Base-by-base conservation (phyloP, 2,329 filamentous ascomycete genomes). In the Ascochyta lentis region DNA sequence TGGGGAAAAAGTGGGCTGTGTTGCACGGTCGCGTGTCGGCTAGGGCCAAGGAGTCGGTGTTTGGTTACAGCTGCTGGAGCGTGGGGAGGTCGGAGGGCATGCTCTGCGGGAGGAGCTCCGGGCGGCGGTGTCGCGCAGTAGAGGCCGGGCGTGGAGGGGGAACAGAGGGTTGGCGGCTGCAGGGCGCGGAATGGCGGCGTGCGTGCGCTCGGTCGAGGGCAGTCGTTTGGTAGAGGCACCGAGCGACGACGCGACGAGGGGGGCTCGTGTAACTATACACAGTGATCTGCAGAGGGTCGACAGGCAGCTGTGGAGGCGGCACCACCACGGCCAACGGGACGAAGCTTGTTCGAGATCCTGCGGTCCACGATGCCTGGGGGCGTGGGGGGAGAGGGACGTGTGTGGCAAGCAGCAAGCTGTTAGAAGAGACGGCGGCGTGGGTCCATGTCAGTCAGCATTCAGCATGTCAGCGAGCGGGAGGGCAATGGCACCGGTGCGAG, bases 1-100 rank as follows among this genome's bases (percentile, higher is more conserved):
- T 26, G 54, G 45, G 39, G 57, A 49, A 54, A 46, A 49, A 53
- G 45, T 40, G 39, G 53, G 42, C 52, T 52, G 43, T 19, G 52
- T 55, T 46, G 52, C 52, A 55, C 52, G 41, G 50, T 49, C 49
- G 50, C 35, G 41, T 51, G 52, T 44, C 13, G 31, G 41, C 27
- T 41, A 37, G 41, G 49, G 39, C 48, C 52, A 49, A 53, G 44
- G 39, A 37, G 48, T 45, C 42, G 38, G 16, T 26, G 43, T 48
- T 35, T 48, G 15, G 55, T 49, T 38, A 39, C 33, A 41, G 37
- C 44, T 54, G 55, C 50, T 56, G 33, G 43, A 34, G 48, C 42
- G 53, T 43, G 47, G 47, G 48, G 48, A 47, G 47, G 31, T 6
- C 24, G 42, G 33, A 22, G 48, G 4, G 48, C 54, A 56, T 56